Conservation (phyloP, 768 basidiomycete genomes). For the Trametes sanguinea region DNA sequence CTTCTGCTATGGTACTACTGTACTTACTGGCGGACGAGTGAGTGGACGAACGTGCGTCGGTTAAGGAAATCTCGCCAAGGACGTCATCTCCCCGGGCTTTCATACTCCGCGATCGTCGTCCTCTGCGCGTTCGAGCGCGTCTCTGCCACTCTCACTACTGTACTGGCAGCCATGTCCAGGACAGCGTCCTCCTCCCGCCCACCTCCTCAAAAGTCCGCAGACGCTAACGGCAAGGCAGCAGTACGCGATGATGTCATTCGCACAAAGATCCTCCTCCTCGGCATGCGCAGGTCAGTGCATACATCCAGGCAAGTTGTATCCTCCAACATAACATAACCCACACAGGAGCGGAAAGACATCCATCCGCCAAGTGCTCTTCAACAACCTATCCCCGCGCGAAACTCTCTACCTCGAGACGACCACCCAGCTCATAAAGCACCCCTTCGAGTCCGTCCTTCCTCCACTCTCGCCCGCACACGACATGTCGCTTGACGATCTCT, state of each 20-base stretch:
- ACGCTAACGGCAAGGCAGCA: background rate
- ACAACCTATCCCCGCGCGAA: slow-evolving; percentile 77
- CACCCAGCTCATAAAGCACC: slow-evolving; percentile 69
- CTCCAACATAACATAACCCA: too few relatives aligned
- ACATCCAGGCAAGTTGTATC: too few relatives aligned
- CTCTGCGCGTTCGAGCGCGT: too few relatives aligned
- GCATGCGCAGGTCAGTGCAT: slow-evolving; percentile 60
- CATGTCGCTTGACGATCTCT: slow-evolving; percentile 4
- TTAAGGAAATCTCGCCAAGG: background rate
- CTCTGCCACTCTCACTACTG: too few relatives aligned
- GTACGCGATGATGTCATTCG: slow-evolving; percentile 33
- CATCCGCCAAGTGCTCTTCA: slow-evolving; percentile 90
- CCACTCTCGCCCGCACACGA: background rate
- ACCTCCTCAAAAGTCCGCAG: background rate
- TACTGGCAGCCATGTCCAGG: background rate
- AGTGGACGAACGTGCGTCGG: slow-evolving; percentile 15
- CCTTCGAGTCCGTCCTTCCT: slow-evolving; percentile 69
- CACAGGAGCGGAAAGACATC: slow-evolving; percentile 89
- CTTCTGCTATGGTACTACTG: too few relatives aligned
- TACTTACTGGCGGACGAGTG: too few relatives aligned
- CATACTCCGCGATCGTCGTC: too few relatives aligned
- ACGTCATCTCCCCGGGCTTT: background rate
- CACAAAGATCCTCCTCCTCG: slow-evolving; percentile 73
- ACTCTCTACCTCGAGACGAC: slow-evolving; percentile 91
- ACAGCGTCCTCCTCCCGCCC: slow-evolving; percentile 9